These are phyloP conservation scores for Didymella segeticola DNA, from an alignment of 2,329 filamentous ascomycete genomes.

Conservation along the genomic window DNA sequence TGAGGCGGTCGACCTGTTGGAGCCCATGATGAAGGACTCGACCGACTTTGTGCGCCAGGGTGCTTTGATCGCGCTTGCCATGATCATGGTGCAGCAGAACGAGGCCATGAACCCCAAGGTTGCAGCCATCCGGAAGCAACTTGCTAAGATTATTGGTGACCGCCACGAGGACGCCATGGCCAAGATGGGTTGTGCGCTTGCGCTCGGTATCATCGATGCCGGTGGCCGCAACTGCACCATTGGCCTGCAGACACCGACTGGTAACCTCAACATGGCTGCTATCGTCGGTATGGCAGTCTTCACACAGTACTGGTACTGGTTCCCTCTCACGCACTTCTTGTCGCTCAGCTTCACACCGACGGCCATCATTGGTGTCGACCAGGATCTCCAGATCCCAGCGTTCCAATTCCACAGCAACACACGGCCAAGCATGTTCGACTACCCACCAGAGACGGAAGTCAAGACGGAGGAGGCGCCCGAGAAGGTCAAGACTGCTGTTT, in stretches of 20 bases:
- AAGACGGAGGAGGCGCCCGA: constrained; percentile 94
- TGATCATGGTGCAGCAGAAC: constrained; percentile 99
- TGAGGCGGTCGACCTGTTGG: constrained; percentile 93
- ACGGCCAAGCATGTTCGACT: constrained; percentile 94
- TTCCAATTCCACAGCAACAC: constrained; percentile 98
- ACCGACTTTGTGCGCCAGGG: constrained; percentile 98
- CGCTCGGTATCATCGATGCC: constrained; percentile 95
- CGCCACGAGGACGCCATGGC: constrained; percentile 99
- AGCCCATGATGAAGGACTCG: constrained; percentile 99
- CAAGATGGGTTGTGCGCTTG: constrained; percentile 94
- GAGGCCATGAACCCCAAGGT: constrained; percentile 99
- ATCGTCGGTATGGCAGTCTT: constrained; percentile 98
- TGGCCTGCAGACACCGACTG: constrained; percentile 94
- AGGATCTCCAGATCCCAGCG: constrained; percentile 88
- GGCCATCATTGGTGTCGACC: constrained; percentile 91
- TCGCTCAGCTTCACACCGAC: constrained; percentile 97
- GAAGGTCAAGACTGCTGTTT: constrained; percentile 90
- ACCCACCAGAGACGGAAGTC: constrained; percentile 94
- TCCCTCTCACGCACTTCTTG: constrained; percentile 97
- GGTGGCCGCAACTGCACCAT: constrained; percentile 99
- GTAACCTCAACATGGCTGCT: constrained; percentile 97
- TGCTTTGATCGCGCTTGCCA: constrained; percentile 88
- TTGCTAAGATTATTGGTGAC: constrained; percentile 92
- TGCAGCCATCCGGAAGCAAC: constrained; percentile 83
- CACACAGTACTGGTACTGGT: constrained; percentile 99